Evolutionary conservation across 2,329 filamentous ascomycete genomes (phyloP), one percentile per base, ranked within the genome.

Genomic region (Pseudofabraea citricarpa): DNA sequence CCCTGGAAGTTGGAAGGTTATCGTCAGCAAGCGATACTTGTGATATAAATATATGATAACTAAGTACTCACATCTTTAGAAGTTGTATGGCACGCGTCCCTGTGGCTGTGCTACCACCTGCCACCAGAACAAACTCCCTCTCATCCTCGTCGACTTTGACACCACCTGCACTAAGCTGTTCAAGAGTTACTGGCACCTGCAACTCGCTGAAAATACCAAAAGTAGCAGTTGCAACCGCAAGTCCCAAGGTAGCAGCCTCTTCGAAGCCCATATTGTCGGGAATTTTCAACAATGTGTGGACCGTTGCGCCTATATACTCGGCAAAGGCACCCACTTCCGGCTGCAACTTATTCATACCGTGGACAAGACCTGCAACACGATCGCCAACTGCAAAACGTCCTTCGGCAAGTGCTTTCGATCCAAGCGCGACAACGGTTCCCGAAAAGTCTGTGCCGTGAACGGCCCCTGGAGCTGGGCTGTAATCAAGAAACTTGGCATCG

Each of bases 1-100:
- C 32, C 6, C 35, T 37, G 19, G 13, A 37, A 21, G 9, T 19
- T 21, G 8, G 16, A 18, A n/a, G n/a, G 31, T 13, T 16, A 13
- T 13, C 7, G 31, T 35, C 31, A 35, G 31, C 31, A 35, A 9
- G 8, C 16, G 15, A 16, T 15, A 22, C n/a, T n/a, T n/a, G n/a
- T n/a, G n/a, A n/a, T n/a, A n/a, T n/a, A n/a, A n/a, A n/a, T n/a
- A n/a, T n/a, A n/a, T n/a, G n/a, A n/a, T n/a, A n/a, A n/a, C n/a
- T n/a, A n/a, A n/a, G 19, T 4, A 46, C 58, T 47, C 39, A 64
- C 56, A 58, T 46, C 26, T 57, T 64, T 13, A 69, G 51, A 12
- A 73, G 36, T 50, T 76, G 72, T 4, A 72, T 64, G 0, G 67
- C 70, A 41, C 65, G 54, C 1, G 66, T 68, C 0, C 71, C 72